Evolutionary conservation across 2,329 filamentous ascomycete genomes (phyloP).

Genomic region (Neopestalotiopsis sp.): DNA sequence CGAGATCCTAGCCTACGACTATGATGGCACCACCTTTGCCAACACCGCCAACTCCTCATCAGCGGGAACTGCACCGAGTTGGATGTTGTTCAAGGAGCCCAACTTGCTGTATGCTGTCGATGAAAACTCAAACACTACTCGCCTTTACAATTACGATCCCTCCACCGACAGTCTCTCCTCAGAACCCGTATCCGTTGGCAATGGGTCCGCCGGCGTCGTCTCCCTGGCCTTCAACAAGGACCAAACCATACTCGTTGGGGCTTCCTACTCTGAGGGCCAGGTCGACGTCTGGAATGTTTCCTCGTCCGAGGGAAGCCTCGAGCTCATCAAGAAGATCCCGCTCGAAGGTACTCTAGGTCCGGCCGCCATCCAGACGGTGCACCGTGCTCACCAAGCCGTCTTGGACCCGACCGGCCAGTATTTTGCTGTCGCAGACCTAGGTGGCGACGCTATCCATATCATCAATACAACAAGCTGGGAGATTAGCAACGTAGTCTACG

Average conservation of each 20-base stretch:
- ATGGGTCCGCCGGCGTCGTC: slow-evolving; percentile 50
- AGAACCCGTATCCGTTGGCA: slow-evolving; percentile 33
- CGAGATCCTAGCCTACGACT: slow-evolving; percentile 11
- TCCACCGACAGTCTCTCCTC: slow-evolving; percentile 34
- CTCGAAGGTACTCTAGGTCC: slow-evolving; percentile 41
- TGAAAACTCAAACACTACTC: slow-evolving; percentile 48
- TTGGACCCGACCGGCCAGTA: slow-evolving; percentile 55
- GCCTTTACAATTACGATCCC: slow-evolving; percentile 45
- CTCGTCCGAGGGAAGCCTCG: slow-evolving; percentile 37
- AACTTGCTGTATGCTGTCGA: slow-evolving; percentile 53
- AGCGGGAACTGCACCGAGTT: slow-evolving; percentile 45
- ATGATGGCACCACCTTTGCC: slow-evolving; percentile 10
- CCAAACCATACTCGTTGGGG: slow-evolving; percentile 50
- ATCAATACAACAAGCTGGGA: slow-evolving; percentile 49
- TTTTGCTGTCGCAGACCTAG: slow-evolving; percentile 56
- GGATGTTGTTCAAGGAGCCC: slow-evolving; percentile 49
- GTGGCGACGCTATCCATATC: slow-evolving; percentile 52
- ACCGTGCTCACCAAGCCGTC: slow-evolving; percentile 54
- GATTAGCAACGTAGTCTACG: slow-evolving; percentile 39
- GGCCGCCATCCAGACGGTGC: slow-evolving; percentile 29
- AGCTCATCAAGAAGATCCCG: slow-evolving; percentile 44
- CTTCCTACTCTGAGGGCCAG: slow-evolving; percentile 46
- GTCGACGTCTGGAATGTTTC: slow-evolving; percentile 53
- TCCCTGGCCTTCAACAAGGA: slow-evolving; percentile 53
- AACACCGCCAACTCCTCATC: slow-evolving; percentile 34